These are phyloP conservation scores for Aspergillus novofumigatus DNA, from an alignment of 2,329 filamentous ascomycete genomes.

Conservation along the genomic window DNA sequence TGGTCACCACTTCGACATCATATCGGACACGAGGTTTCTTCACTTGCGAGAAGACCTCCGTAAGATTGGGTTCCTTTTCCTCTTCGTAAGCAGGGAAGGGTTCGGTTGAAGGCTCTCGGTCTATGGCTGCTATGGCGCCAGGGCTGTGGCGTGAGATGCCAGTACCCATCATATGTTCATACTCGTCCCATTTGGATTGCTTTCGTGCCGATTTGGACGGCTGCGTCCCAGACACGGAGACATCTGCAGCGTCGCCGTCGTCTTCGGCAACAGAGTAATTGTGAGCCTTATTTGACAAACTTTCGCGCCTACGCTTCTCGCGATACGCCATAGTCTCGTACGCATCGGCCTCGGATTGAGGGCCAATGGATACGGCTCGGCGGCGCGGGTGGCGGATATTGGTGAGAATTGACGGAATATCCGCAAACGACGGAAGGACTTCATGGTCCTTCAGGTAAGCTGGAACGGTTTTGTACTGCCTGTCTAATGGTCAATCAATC, in stretches of 20 bases:
- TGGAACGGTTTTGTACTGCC: conserved; percentile 74
- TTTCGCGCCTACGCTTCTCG: conserved; percentile 63
- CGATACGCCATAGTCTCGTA: conserved; percentile 93
- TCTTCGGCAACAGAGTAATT: conserved; percentile 22
- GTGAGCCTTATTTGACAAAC: conserved; percentile 43
- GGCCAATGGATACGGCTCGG: conserved; percentile 82
- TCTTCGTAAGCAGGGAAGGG: conserved; percentile 28
- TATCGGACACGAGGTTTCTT: conserved; percentile 87
- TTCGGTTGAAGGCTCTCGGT: conserved; percentile 18
- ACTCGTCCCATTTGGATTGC: conserved; percentile 56
- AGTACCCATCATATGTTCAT: conserved; percentile 70
- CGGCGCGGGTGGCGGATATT: conserved; percentile 75
- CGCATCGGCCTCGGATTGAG: conserved; percentile 92
- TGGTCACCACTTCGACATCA: conserved; percentile 98
- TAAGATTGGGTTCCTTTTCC: conserved; percentile 52
- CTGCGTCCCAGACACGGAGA: conserved; percentile 23
- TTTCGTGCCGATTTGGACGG: conserved; percentile 39
- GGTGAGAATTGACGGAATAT: conserved; percentile 76
- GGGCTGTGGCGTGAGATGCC: conserved; percentile 46
- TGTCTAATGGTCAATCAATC: conserved; percentile 40
- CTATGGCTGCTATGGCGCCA: conserved; percentile 29
- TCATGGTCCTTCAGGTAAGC: conserved; percentile 72
- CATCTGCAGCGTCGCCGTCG: conserved; percentile 16
- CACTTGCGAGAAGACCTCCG: conserved; percentile 77
- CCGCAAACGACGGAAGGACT: conserved; percentile 81